Conservation (phyloP, 805 yeast species). For the Candida sanyiensis region DNA sequence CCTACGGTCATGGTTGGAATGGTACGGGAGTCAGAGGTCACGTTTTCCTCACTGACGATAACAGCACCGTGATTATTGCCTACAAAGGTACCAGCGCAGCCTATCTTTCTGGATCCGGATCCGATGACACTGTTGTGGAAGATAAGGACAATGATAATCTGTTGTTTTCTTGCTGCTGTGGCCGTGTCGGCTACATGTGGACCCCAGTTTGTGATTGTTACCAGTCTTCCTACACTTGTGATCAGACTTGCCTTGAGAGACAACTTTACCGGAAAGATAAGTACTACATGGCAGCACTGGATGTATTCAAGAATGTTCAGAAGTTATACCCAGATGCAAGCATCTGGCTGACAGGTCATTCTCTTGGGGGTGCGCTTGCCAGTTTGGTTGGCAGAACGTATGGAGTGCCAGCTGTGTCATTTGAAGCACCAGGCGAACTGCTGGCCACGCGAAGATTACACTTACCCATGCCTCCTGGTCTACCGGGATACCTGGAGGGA, state of each 20-base stretch:
- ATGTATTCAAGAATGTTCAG: slow-evolving; percentile 69
- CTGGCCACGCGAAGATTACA: slow-evolving; percentile 80
- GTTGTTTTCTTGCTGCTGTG: slow-evolving; percentile 93
- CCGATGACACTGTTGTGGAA: slow-evolving; percentile 74
- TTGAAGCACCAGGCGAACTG: slow-evolving; percentile 90
- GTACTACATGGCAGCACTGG: slow-evolving; percentile 75
- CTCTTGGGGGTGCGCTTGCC: slow-evolving; percentile 86
- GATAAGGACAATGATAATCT: slow-evolving; percentile 87
- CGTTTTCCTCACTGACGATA: slow-evolving; percentile 62
- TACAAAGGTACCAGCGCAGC: slow-evolving; percentile 92
- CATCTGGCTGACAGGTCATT: slow-evolving; percentile 93
- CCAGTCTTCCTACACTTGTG: slow-evolving; percentile 76
- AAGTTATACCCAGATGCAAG: slow-evolving; percentile 59
- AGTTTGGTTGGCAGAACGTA: slow-evolving; percentile 79
- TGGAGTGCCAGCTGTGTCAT: slow-evolving; percentile 85
- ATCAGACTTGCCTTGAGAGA: slow-evolving; percentile 77
- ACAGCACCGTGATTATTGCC: slow-evolving; percentile 63
- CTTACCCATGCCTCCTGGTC: slow-evolving; percentile 89
- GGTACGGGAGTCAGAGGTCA: slow-evolving; percentile 86
- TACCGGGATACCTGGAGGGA: slow-evolving; percentile 70
- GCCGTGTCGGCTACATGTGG: slow-evolving; percentile 87
- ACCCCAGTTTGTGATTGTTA: slow-evolving; percentile 94
- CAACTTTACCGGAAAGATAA: slow-evolving; percentile 71
- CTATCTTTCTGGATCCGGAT: slow-evolving; percentile 66
- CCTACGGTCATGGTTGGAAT: slow-evolving; percentile 80